Conservation (phyloP, 345 rosid species). For the Eucalyptus regnans region DNA sequence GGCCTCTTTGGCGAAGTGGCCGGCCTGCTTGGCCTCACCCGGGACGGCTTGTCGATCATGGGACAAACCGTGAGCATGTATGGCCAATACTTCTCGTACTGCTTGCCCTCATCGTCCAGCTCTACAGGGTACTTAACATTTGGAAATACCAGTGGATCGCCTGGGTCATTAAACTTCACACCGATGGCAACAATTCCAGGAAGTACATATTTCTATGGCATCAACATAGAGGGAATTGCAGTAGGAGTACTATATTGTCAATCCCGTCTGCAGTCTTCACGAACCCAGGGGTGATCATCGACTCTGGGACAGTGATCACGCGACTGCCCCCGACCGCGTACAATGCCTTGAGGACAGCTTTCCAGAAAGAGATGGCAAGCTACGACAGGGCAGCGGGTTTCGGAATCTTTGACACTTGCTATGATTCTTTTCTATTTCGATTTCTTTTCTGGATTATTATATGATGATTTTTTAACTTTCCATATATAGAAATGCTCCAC, state of each 20-base stretch:
- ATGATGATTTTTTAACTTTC: too few relatives aligned
- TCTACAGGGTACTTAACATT: not conserved
- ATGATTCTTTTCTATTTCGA: constrained; percentile 9
- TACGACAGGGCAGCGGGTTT: constrained; percentile 42
- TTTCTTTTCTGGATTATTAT: too few relatives aligned
- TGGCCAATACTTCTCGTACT: not conserved
- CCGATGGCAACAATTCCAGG: not conserved
- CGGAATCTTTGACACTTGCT: constrained; percentile 76
- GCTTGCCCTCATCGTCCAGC: not conserved
- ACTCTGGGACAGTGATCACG: constrained; percentile 84
- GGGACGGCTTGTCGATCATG: not conserved
- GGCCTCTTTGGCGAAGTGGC: not conserved
- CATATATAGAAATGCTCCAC: constrained; percentile 6
- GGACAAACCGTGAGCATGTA: not conserved
- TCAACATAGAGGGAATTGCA: not conserved
- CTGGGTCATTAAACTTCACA: not conserved
- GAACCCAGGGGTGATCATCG: constrained; percentile 18
- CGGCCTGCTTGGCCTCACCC: not conserved
- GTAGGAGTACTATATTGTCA: not conserved
- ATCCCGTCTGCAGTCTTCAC: not conserved
- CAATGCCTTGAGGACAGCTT: constrained; percentile 49
- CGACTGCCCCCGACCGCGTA: constrained; percentile 71
- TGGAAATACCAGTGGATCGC: not conserved
- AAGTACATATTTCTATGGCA: not conserved
- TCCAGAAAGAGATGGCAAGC: constrained; percentile 32